Evolutionary conservation across 2,329 filamentous ascomycete species (phyloP).

Genomic region (Ascochyta pisi): DNA sequence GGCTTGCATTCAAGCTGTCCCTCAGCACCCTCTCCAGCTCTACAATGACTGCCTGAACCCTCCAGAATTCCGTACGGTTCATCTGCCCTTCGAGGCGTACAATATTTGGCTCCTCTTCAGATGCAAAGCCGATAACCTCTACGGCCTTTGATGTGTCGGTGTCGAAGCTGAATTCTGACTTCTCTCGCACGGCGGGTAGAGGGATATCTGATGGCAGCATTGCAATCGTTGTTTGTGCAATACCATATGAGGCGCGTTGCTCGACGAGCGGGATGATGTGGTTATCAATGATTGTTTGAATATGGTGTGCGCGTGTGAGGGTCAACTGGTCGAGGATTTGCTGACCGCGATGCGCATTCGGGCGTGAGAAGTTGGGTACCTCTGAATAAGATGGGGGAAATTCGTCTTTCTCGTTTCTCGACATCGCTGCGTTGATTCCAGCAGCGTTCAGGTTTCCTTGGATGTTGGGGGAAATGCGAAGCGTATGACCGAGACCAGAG

Average conservation of each 20-base stretch:
- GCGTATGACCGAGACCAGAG: not conserved
- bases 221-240: constrained; percentile 54
- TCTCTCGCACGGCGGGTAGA: constrained; percentile 29
- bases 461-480: not conserved
- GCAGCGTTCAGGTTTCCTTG: not conserved
- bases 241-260: constrained; percentile 49
- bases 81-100: constrained; percentile 51
- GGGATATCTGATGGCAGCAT: constrained; percentile 54
- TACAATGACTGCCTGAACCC: constrained; percentile 48
- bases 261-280: constrained; percentile 53
- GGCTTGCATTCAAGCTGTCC: constrained; percentile 38
- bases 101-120: constrained; percentile 49
- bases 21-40: constrained; percentile 49
- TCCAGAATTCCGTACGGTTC: constrained; percentile 54
- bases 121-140: constrained; percentile 51
- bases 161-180: constrained; percentile 43
- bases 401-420: constrained; percentile 21
- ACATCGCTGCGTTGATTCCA: constrained; percentile 12
- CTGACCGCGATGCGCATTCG: constrained; percentile 30
- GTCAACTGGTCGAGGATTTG: constrained; percentile 47
- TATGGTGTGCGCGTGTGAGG: constrained; percentile 49
- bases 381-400: constrained; percentile 38
- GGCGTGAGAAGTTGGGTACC: constrained; percentile 16
- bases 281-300: constrained; percentile 48
- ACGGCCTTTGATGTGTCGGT: constrained; percentile 25